Base-by-base conservation (phyloP, 192 early-diverging fungal species). In the Coemansia sp. region DNA sequence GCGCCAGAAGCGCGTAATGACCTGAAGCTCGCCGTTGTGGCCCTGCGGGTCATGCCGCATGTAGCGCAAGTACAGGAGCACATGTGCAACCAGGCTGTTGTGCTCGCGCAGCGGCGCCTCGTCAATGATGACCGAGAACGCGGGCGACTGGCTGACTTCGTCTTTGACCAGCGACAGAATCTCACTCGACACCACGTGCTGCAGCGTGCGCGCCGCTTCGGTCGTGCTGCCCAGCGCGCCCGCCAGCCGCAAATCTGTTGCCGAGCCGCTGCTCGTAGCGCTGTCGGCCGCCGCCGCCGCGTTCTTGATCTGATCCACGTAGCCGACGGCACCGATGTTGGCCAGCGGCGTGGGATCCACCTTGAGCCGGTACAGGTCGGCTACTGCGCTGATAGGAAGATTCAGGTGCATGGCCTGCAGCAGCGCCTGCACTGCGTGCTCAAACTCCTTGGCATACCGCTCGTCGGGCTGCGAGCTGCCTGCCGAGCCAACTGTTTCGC, bases 161-260 rank as follows among this genome's bases (percentile, higher is more conserved):
- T 77, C 74, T 38, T 77, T 77, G 53, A 77, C 33, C 16, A 77
- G 61, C 52, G 74, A 77, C 47, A 77, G 44, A 4, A 77, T 67
- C 60, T 77, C 74, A 44, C 74, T 77, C n/a, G 74, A 77, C 23
- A 77, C 74, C 10, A 77, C 74, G 42, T 77, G 74, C 61, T 77
- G 74, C 68, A 77, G 54, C 4, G 54, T 49, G 11, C 68, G 64
- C 21, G 74, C 74, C 0, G 74, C 68, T 40, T 67, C 68, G 6
- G 61, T 67, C 28, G 60, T 49, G 33, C 63, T 49, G 6, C 57
- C 12, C 7, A 55, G 38, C 0, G 74, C 64, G 5, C 74, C 74
- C 1, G 74, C 74, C 43, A 77, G 49, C 22, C 69, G 54, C 46
- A 77, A 21, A 40, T 64, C 62, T 1, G 59, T 35, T 18, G 55